phyloP scores from a whole-genome alignment of 257 asterid genomes.

The Rubia yunnanensis region DNA sequence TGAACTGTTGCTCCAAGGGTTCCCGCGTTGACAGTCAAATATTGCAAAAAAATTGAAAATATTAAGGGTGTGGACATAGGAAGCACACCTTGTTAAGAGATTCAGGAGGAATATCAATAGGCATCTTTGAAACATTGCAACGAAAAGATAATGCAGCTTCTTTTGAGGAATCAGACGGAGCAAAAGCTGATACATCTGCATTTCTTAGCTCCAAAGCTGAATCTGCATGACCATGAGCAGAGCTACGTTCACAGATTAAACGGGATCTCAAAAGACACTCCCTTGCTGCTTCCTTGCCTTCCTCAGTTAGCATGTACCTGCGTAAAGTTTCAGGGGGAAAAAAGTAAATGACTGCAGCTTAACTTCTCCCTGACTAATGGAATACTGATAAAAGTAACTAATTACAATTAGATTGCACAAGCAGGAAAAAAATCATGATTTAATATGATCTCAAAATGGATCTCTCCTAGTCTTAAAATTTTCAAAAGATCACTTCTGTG shows the following conservation, averaged over 20 bases:
- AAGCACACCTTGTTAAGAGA: conserved; percentile 50
- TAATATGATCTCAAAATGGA: neutral
- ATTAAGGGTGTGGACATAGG: neutral
- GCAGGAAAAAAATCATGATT: neutral
- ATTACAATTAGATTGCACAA: neutral
- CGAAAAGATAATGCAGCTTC: conserved; percentile 22
- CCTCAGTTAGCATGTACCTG: conserved; percentile 95
- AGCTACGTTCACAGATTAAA: conserved; percentile 26
- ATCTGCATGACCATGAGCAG: conserved; percentile 19
- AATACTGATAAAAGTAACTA: neutral
- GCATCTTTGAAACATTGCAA: conserved; percentile 31
- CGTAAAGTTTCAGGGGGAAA: conserved; percentile 3
- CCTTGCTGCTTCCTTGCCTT: conserved; percentile 78
- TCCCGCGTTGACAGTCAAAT: neutral
- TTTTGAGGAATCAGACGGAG: conserved; percentile 23
- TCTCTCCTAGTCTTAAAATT: neutral
- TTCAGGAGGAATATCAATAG: conserved; percentile 45
- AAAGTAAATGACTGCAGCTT: neutral
- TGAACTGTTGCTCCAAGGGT: neutral
- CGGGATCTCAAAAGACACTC: conserved; percentile 82
- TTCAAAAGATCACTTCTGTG: neutral
- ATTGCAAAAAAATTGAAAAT: conserved; percentile 1
- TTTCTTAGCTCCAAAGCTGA: conserved; percentile 27
- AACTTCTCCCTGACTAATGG: neutral
- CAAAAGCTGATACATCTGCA: conserved; percentile 25